phyloP scores from a whole-genome alignment of 148 eudicot genomes.

The Arctostaphylos glauca region DNA sequence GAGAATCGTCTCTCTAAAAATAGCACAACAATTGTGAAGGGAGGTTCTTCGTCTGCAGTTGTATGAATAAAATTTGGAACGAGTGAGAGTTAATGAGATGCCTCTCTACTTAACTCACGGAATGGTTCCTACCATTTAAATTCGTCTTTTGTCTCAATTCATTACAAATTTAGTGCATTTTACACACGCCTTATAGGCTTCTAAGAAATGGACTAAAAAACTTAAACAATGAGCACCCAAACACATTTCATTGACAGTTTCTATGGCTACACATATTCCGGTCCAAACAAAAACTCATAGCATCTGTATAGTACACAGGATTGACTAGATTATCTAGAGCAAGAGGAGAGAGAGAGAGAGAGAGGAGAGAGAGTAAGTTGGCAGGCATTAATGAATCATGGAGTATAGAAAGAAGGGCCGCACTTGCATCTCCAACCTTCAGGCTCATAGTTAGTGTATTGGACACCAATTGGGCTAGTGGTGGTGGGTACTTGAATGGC shows the following conservation, averaged over 20 bases:
- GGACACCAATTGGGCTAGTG: conserved; percentile 35
- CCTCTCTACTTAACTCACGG: no score
- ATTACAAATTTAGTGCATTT: no score
- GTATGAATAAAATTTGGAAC: no score
- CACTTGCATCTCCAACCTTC: conserved; percentile 98
- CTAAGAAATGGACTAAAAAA: background rate
- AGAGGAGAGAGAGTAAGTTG: background rate
- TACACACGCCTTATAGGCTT: no score
- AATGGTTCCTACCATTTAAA: no score
- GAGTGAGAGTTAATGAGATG: no score
- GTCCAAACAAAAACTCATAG: background rate
- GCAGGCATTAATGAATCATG: conserved; percentile 23
- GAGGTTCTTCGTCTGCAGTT: no score
- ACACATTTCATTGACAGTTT: background rate
- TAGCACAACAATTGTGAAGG: no score
- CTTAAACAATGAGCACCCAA: background rate
- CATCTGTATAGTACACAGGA: background rate
- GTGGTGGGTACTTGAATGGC: conserved; percentile 83
- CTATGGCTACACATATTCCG: background rate
- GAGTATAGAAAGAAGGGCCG: conserved; percentile 67
- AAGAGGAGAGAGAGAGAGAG: background rate
- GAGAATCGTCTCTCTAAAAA: no score
- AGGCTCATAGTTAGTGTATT: conserved; percentile 80
- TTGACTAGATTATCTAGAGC: background rate
- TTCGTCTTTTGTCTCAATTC: no score